Percentiles rank a stretch among this genome's conserved stretches.
phyloP scores from a whole-genome alignment of 352 stramenopile species.

The Pilasporangium apinafurcum region DNA sequence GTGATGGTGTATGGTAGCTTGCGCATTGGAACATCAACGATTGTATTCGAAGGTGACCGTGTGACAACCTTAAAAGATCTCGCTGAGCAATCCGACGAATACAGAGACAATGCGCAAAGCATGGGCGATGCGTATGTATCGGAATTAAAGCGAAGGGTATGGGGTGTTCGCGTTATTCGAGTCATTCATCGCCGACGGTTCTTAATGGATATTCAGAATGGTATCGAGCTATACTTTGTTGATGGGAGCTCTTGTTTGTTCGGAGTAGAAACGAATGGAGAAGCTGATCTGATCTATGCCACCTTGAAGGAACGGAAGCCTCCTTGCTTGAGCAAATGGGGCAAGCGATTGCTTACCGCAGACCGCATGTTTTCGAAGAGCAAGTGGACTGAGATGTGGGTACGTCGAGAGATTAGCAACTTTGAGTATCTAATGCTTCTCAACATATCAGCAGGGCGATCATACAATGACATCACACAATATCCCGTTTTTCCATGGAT shows the following conservation, averaged over 20 bases:
- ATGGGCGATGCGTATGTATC: slow-evolving; percentile 55
- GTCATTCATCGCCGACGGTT: slow-evolving; percentile 75
- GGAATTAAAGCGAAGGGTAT: slow-evolving; percentile 67
- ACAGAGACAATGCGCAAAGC: slow-evolving; percentile 16
- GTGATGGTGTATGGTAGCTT: slow-evolving; percentile 69
- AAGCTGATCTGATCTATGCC: slow-evolving; percentile 76
- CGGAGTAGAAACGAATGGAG: slow-evolving; percentile 51
- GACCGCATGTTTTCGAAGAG: slow-evolving; percentile 73
- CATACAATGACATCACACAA: slow-evolving; percentile 97
- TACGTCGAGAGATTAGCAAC: slow-evolving; percentile 81
- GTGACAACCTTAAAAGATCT: slow-evolving; percentile 63
- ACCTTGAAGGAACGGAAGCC: slow-evolving; percentile 75
- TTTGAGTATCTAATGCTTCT: slow-evolving; percentile 98
- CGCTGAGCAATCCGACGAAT: slow-evolving; percentile 38
- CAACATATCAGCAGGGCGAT: slow-evolving; percentile 93
- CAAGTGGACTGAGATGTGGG: slow-evolving; percentile 86
- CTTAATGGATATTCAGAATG: slow-evolving; percentile 58
- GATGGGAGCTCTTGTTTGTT: slow-evolving; percentile 78
- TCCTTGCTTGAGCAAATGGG: slow-evolving; percentile 70
- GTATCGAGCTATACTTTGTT: slow-evolving; percentile 83
- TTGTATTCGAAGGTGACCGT: slow-evolving; percentile 78
- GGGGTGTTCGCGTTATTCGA: slow-evolving; percentile 74
- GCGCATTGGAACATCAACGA: slow-evolving; percentile 59
- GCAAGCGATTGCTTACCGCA: slow-evolving; percentile 60
- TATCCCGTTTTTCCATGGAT: slow-evolving; percentile 99